phyloP scores from a whole-genome alignment of 2,329 filamentous ascomycete species.

The Arthroderma sp. region DNA sequence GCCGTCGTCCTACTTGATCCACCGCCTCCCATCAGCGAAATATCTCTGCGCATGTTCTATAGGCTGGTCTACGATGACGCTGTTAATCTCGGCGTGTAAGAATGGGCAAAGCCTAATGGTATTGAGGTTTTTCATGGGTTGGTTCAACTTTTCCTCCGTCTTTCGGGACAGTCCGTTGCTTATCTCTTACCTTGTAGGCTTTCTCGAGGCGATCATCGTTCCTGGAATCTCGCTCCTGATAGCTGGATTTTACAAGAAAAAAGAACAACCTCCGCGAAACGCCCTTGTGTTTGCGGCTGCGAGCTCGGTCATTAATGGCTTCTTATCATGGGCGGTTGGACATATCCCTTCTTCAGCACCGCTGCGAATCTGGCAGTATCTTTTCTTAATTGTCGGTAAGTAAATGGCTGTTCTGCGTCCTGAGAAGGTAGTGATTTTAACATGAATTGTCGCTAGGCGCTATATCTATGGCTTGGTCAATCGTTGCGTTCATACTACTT shows the following conservation, averaged over 20 bases:
- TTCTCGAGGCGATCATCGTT: conserved; percentile 23
- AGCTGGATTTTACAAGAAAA: conserved; percentile 27
- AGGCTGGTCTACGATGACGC: conserved; percentile 37
- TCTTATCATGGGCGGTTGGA: conserved; percentile 39
- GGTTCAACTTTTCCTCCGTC: conserved; percentile 1
- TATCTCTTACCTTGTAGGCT: conserved; percentile 4
- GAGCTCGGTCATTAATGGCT: conserved; percentile 19
- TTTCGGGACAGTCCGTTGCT: not conserved
- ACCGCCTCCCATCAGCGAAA: conserved; percentile 36
- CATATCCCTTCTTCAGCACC: conserved; percentile 32
- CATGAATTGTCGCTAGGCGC: conserved; percentile 9
- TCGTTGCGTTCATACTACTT: conserved; percentile 42
- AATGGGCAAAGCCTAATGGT: conserved; percentile 31
- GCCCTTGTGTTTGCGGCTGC: conserved; percentile 26
- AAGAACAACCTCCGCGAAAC: conserved; percentile 25
- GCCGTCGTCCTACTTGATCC: conserved; percentile 28
- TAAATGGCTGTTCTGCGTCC: not conserved
- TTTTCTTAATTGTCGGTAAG: conserved; percentile 41
- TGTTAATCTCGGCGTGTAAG: conserved; percentile 40
- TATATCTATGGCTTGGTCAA: conserved; percentile 38
- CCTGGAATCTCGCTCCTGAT: conserved; percentile 25
- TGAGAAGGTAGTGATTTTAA: not conserved
- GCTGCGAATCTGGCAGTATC: conserved; percentile 43
- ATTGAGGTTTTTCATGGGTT: conserved; percentile 25
- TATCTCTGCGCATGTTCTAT: conserved; percentile 41